Percentiles rank a stretch among this genome's conserved stretches.
phyloP scores from a whole-genome alignment of 148 eudicot genomes.

The Nyssa sinensis region DNA sequence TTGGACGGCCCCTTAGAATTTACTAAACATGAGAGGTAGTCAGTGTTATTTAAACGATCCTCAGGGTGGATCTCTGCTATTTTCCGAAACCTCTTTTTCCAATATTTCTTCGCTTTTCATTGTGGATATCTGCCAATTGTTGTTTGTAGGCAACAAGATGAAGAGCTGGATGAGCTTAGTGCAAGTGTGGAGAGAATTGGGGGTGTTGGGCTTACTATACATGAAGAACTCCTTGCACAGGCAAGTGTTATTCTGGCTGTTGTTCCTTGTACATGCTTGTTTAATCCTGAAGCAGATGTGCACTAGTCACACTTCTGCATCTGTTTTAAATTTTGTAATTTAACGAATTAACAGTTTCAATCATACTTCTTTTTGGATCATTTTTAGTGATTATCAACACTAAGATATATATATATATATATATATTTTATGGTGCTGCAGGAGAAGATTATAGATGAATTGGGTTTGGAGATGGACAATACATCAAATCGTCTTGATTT shows the following conservation, averaged over 20 bases:
- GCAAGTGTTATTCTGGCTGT: slow-evolving; percentile 27
- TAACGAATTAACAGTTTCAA: no score
- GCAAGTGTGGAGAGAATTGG: slow-evolving; percentile 90
- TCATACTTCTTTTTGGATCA: not conserved
- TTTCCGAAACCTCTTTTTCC: not conserved
- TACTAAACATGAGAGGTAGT: not conserved
- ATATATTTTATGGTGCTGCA: slow-evolving; percentile 40
- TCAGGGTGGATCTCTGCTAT: not conserved
- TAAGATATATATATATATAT: not conserved
- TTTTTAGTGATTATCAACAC: not conserved
- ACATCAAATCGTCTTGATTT: slow-evolving; percentile 93
- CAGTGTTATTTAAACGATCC: not conserved
- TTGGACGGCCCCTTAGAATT: no score
- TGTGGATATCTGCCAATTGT: not conserved
- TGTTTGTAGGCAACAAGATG: slow-evolving; percentile 83
- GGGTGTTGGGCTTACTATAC: slow-evolving; percentile 85
- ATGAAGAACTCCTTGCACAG: slow-evolving; percentile 91
- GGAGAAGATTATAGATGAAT: slow-evolving; percentile 86
- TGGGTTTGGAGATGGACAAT: slow-evolving; percentile 91
- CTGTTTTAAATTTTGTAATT: no score
- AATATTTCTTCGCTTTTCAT: not conserved
- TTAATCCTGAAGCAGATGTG: no score
- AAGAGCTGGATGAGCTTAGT: slow-evolving; percentile 90
- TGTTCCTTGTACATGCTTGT: not conserved
- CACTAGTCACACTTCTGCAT: no score